A percentile compares a stretch with the other conserved stretches of the same genome.
These are phyloP conservation scores for Collybia sp. DNA, from an alignment of 768 basidiomycete genomes.

Conservation along the genomic window DNA sequence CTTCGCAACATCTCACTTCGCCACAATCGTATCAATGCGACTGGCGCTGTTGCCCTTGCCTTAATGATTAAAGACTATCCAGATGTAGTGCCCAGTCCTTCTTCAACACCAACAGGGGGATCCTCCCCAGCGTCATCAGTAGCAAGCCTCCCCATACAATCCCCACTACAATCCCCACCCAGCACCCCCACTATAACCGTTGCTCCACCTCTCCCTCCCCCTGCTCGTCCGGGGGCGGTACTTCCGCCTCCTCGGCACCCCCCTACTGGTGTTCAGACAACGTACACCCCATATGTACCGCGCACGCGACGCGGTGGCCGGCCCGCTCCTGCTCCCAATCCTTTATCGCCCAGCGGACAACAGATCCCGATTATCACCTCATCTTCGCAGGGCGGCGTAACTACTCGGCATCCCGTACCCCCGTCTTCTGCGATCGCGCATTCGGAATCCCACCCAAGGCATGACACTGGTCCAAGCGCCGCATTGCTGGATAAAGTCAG, in stretches of 20 bases:
- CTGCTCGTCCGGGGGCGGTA: slow-evolving; percentile 23
- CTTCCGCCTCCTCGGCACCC: slow-evolving; percentile 38
- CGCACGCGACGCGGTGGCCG: slow-evolving; percentile 43
- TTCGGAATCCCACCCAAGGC: slow-evolving; percentile 18
- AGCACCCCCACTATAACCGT: slow-evolving; percentile 23
- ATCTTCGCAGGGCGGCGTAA: slow-evolving; percentile 49
- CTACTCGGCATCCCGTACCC: slow-evolving; percentile 34
- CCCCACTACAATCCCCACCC: slow-evolving; percentile 20
- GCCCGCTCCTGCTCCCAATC: slow-evolving; percentile 35
- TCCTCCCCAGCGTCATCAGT: slow-evolving; percentile 32
- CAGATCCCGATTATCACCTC: slow-evolving; percentile 68
- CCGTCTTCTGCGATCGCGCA: slow-evolving; percentile 13
- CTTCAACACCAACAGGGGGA: slow-evolving; percentile 25
- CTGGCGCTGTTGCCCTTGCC: slow-evolving; percentile 88
- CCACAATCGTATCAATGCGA: slow-evolving; percentile 78
- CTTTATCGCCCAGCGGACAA: slow-evolving; percentile 37
- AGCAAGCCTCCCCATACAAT: slow-evolving; percentile 23
- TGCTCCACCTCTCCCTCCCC: slow-evolving; percentile 13
- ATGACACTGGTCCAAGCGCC: slow-evolving; percentile 55
- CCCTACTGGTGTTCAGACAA: slow-evolving; percentile 56
- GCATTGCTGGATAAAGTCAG: slow-evolving; percentile 85
- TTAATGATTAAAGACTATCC: slow-evolving; percentile 97
- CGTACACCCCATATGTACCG: slow-evolving; percentile 82
- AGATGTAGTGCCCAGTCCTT: slow-evolving; percentile 51
- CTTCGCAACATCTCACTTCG: slow-evolving; percentile 88